Evolutionary conservation across 345 rosid species (phyloP).

Genomic region (Acer campestre): DNA sequence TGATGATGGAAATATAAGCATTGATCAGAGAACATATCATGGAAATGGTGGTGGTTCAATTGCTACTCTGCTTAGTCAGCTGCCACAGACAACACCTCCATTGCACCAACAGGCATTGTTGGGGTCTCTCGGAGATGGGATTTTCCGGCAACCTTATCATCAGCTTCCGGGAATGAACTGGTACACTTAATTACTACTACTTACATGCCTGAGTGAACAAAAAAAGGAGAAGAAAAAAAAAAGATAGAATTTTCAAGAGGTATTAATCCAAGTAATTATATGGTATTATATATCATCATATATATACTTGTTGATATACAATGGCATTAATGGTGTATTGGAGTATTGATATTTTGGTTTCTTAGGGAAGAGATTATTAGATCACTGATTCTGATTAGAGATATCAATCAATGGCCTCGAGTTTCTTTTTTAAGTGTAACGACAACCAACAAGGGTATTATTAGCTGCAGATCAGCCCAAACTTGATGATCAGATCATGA

Average conservation of each 20-base stretch:
- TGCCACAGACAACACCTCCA: constrained; percentile 44
- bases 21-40: constrained; percentile 20
- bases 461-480: too few relatives aligned
- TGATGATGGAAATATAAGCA: constrained; percentile 30
- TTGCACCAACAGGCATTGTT: constrained; percentile 49
- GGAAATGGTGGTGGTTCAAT: constrained; percentile 39
- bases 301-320: constrained; percentile 19
- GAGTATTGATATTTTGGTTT: constrained; percentile 39
- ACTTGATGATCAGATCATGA: constrained; percentile 24
- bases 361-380: constrained; percentile 23
- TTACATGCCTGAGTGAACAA: constrained; percentile 5
- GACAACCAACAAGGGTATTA: constrained; percentile 19
- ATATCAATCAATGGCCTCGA: constrained; percentile 12
- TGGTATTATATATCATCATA: not conserved
- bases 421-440: constrained; percentile 11
- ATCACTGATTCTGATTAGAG: constrained; percentile 9
- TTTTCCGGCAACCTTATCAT: constrained; percentile 58
- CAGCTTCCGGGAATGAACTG: constrained; percentile 76
- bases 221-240: not conserved
- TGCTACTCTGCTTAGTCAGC: constrained; percentile 49
- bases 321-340: not conserved
- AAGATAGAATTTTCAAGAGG: constrained; percentile 11
- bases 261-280: not conserved
- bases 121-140: constrained; percentile 59
- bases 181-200: constrained; percentile 48